Base-by-base conservation (phyloP, 306 rosid genomes). In the Ormosia emarginata region DNA sequence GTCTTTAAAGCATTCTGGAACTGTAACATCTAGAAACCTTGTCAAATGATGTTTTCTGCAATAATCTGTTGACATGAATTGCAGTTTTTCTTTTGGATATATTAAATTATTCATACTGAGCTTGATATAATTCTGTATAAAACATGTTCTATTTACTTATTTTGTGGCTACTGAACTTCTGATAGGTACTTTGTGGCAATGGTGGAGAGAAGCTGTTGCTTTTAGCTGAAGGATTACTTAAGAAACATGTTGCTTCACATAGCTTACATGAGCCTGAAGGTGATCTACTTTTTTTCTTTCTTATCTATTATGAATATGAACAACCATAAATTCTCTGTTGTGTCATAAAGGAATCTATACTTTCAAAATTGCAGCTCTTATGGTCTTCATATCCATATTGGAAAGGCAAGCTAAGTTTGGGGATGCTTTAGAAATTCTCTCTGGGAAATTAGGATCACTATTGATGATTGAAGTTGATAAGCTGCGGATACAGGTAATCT, bases 221-320 rank as follows among this genome's bases (percentile, higher is more conserved):
- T 40, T 86, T 96, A 82, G 99, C 98, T 57, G 99, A 96, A 91
- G 99, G 97, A 61, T 92, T 96, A 87, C 87, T 94, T 39, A 96
- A 94, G 89, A 96, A 96, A 84, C 99, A 96, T 66, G 93, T 92
- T 83, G 88, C 92, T 59, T 85, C 98, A 74, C 99, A 96, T 88
- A 85, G 98, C 85, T 89, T 96, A 87, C 94, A 90, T 50, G 97
- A 94, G 70, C 98, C 98, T 74, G 99, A 96, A 90, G 99, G 99
- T 94, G 81, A 67, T 82, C 72, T 40, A 40, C 66, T 24, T 14
- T 7, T 46, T 39, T 66, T 15, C 68, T 56, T 66, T 72, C 67
- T 81, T 70, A 43, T 66, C 59, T 63, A 30, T 66, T 53, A 32
- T 52, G 24, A 24, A 24, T 24, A 24, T 24, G 47, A 55, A 5